These are phyloP conservation scores for Carallia pectinifolia DNA, from an alignment of 345 rosid genomes.

Conservation along the genomic window DNA sequence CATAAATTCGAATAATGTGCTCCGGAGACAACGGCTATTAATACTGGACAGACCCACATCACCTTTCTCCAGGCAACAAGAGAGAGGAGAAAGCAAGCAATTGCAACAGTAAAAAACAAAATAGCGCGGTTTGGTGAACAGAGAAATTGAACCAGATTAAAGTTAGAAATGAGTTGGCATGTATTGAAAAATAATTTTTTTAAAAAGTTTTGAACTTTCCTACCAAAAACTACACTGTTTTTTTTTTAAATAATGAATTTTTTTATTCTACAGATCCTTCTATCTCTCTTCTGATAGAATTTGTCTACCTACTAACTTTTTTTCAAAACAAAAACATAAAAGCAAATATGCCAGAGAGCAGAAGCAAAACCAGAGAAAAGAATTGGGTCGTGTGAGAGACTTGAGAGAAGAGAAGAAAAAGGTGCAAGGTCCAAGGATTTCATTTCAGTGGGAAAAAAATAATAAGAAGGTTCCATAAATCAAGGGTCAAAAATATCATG, in stretches of 20 bases:
- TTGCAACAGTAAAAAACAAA: background rate
- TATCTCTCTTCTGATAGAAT: too few species aligned
- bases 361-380: conserved; percentile 13
- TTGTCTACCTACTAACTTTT: too few species aligned
- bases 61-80: conserved; percentile 46
- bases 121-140: too few species aligned
- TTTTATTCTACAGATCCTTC: too few species aligned
- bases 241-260: too few species aligned
- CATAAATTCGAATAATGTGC: conserved; percentile 4
- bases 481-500: conserved; percentile 71
- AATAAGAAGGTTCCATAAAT: conserved; percentile 88
- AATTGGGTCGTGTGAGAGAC: background rate
- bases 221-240: too few species aligned
- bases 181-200: too few species aligned
- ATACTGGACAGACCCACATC: conserved; percentile 58
- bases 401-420: conserved; percentile 11
- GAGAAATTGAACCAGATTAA: too few species aligned
- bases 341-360: conserved; percentile 12
- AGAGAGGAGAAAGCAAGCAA: conserved; percentile 13
- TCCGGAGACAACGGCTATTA: conserved; percentile 78
- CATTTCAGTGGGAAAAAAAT: conserved; percentile 23
- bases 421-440: conserved; percentile 35
- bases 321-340: conserved; percentile 11
- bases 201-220: too few species aligned
- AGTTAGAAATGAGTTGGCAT: too few species aligned